Base-by-base conservation (phyloP, 495 filamentous ascomycete species). In the Penicillium herquei region DNA sequence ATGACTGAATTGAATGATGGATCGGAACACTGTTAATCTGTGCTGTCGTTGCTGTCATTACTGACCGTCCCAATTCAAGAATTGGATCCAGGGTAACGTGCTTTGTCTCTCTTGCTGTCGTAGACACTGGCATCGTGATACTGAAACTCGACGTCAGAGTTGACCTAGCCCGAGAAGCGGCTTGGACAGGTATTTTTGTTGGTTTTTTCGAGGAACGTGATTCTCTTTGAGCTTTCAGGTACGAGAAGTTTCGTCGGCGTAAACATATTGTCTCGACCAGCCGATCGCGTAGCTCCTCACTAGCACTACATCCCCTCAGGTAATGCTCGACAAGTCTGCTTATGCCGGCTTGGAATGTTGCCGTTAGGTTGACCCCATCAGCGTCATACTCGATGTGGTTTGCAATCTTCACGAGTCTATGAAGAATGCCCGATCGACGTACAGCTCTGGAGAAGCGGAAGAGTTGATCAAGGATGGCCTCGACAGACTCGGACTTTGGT, bases 341-440 rank as follows among this genome's bases (percentile, higher is more conserved):
- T 10, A n/a, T n/a, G 35, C 35, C 8, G 35, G 13, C 8, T 1
- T 39, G 35, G 13, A 39, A 39, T 6, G 35, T 39, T 39, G 9
- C 8, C 35, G 21, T 39, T 3, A 39, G 8, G 13, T 39, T 39
- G 9, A 39, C 35, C 6, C 35, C 35, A 9, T 39, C 35, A 2
- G 35, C 9, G 13, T n/a, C 13, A n/a, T 39, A 39, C 6, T 39
- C 35, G 35, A n/a, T 39, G 13, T 39, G 13, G 35, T 39, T n/a
- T 10, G 9, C 13, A 39, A 39, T 35, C 35, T 58, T 63, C 7
- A 63, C 51, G 16, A 56, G 55, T 32, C 60, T 37, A 35, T 49
- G 60, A n/a, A 59, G 60, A 7, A 59, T 49, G 3, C 60, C 60
- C 12, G 60, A 63, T 12, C 60, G 56, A 39, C 60, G 60, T 10